Evolutionary conservation across 129 eudicot species (phyloP), one percentile per base, ranked within the genome.

Genomic region (Flaveria brownii): DNA sequence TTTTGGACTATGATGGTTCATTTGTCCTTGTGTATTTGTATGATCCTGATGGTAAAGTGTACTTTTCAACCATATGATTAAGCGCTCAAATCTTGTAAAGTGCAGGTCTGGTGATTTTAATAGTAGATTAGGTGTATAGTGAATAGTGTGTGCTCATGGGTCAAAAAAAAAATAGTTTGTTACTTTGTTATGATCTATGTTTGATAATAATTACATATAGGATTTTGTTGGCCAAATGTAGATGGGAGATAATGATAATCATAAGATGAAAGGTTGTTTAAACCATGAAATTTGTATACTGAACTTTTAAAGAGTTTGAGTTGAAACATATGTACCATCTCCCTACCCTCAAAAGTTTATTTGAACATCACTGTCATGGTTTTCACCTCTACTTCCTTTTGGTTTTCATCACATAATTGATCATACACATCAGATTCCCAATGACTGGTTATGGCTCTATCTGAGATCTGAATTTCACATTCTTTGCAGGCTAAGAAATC

Each of bases 401-500:
- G 30, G 55, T 11, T 51, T 57, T 28, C 49, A 22, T 59, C 42
- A 43, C 69, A 23, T 41, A 6, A 9, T 23, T 18, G 55, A 18
- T 68, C 67, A 17, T 73, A 39, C 20, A 36, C 12, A 28, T 33
- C 45, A 30, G 39, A 72, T 72, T 71, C 51, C 65, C 28, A 51
- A 12, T 20, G 25, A 8, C 2, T 3, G 36, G n/a, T n/a, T 65
- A 9, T 16, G 16, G 25, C 5, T 66, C 9, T 6, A 39, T n/a
- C 1, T 66, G 50, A 66, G 41, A 66, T 66, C 52, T 42, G 30
- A 50, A 41, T 8, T 69, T 69, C 28, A 60, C 30, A 74, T 83
- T 22, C 26, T 42, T 42, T 70, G 84, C 90, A 94, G 98, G 96
- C 96, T 22, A 88, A 90, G 87, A 94, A 91, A 71, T 84, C 93